These are phyloP conservation scores for Mycena galericulata DNA, from an alignment of 768 basidiomycete genomes.

Conservation along the genomic window DNA sequence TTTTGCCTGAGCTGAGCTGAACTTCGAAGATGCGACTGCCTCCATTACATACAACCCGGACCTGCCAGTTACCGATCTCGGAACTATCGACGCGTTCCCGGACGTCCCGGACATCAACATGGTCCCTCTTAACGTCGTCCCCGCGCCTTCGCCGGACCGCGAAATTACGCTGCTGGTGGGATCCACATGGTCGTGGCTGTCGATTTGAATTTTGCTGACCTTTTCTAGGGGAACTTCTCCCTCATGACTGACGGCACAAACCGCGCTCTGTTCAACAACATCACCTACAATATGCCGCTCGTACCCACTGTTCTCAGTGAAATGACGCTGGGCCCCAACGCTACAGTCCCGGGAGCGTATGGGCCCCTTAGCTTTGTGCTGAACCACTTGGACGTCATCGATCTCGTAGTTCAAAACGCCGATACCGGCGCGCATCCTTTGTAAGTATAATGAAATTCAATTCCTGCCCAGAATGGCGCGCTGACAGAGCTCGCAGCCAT, in stretches of 20 bases:
- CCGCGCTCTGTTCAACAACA: constrained; percentile 78
- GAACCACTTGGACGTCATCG: constrained; percentile 79
- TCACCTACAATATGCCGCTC: constrained; percentile 75
- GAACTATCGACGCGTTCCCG: constrained; percentile 66
- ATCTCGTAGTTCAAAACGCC: constrained; percentile 80
- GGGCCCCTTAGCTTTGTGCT: constrained; percentile 84
- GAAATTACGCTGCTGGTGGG: constrained; percentile 78
- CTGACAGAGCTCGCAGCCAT: constrained; percentile 66
- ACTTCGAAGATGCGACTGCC: constrained; percentile 77
- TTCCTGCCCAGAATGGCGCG: neutral
- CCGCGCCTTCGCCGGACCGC: constrained; percentile 63
- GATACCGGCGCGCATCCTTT: constrained; percentile 88
- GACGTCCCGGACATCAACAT: constrained; percentile 76
- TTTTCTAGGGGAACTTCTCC: constrained; percentile 80
- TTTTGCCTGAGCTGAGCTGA: too few relatives aligned
- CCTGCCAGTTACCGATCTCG: constrained; percentile 63
- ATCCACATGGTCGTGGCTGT: too few relatives aligned
- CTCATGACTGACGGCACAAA: constrained; percentile 91
- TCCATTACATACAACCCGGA: constrained; percentile 80
- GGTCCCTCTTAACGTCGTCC: constrained; percentile 67
- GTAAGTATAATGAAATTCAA: constrained; percentile 57
- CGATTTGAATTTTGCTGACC: too few relatives aligned
- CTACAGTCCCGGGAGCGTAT: constrained; percentile 74
- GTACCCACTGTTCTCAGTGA: constrained; percentile 84
- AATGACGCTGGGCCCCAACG: constrained; percentile 81